These are phyloP conservation scores for Pleurotus pulmonarius DNA, from an alignment of 768 basidiomycete species.

Conservation along the genomic window DNA sequence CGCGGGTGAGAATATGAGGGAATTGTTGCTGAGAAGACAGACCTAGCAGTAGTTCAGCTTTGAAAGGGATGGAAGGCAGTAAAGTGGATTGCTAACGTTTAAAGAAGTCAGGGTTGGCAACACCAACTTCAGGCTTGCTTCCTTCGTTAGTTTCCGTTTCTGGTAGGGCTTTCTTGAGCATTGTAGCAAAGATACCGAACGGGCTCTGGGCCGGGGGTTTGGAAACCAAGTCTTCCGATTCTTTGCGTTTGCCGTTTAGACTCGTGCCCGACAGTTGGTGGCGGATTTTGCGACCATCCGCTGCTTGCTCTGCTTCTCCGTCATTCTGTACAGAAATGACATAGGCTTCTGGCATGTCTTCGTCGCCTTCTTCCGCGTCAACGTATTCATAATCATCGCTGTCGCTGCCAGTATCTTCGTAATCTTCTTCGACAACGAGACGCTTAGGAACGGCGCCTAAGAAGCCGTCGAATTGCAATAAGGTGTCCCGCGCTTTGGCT, in stretches of 20 bases:
- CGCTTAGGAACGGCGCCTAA: constrained; percentile 55
- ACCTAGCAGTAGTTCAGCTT: constrained; percentile 35
- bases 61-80: constrained; percentile 27
- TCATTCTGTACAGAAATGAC: constrained; percentile 38
- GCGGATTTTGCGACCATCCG: constrained; percentile 15
- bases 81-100: constrained; percentile 35
- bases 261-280: constrained; percentile 37
- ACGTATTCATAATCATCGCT: constrained; percentile 35
- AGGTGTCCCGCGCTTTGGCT: constrained; percentile 63
- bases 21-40: constrained; percentile 40
- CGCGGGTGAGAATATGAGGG: constrained; percentile 63
- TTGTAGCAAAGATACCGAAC: constrained; percentile 72
- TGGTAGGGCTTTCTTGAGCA: constrained; percentile 44
- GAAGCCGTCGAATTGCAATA: constrained; percentile 64
- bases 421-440: constrained; percentile 42
- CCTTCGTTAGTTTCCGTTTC: constrained; percentile 17
- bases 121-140: constrained; percentile 48
- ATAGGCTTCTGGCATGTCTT: constrained; percentile 30
- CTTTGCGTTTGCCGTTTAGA: constrained; percentile 28
- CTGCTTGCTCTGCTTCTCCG: constrained; percentile 13
- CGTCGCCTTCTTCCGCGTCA: constrained; percentile 38
- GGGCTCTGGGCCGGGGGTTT: constrained; percentile 27
- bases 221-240: constrained; percentile 2
- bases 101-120: constrained; percentile 70
- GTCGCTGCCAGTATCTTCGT: constrained; percentile 35